These are phyloP conservation scores for Colletotrichum endophyticum DNA, from an alignment of 2,329 filamentous ascomycete species.

Conservation along the genomic window DNA sequence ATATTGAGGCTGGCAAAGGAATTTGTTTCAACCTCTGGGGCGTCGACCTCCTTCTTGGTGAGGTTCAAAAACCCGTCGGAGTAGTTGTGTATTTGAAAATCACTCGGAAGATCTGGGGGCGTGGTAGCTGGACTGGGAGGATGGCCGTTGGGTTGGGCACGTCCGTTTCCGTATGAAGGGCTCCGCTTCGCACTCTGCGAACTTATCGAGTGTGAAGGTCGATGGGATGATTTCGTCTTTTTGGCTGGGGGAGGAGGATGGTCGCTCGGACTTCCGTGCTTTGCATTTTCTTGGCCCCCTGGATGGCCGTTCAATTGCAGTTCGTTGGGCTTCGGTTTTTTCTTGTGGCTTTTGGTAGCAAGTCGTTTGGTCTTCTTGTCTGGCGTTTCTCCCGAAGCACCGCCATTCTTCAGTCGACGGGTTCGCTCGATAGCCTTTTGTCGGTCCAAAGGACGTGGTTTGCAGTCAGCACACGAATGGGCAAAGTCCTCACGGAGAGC, in stretches of 20 bases:
- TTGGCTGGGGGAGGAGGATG: slow-evolving; percentile 70
- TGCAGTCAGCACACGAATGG: slow-evolving; percentile 90
- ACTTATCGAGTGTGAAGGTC: slow-evolving; percentile 75
- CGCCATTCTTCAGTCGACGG: slow-evolving; percentile 61
- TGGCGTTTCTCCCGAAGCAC: slow-evolving; percentile 50
- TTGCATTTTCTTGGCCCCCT: slow-evolving; percentile 60
- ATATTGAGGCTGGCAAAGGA: slow-evolving; percentile 78
- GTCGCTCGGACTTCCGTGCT: slow-evolving; percentile 49
- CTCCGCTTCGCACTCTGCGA: slow-evolving; percentile 71
- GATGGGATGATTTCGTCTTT: slow-evolving; percentile 82
- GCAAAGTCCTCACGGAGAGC: slow-evolving; percentile 73
- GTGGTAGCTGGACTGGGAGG: slow-evolving; percentile 79
- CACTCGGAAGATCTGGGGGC: slow-evolving; percentile 67
- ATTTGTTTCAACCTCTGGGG: slow-evolving; percentile 71
- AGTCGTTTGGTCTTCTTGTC: slow-evolving; percentile 79
- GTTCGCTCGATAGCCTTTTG: slow-evolving; percentile 75
- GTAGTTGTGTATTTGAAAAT: slow-evolving; percentile 71
- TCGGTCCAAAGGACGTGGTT: slow-evolving; percentile 75
- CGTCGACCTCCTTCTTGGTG: slow-evolving; percentile 68
- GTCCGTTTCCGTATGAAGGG: slow-evolving; percentile 67
- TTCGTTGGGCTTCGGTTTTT: slow-evolving; percentile 78
- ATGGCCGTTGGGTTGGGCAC: slow-evolving; percentile 61
- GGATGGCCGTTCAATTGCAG: slow-evolving; percentile 71
- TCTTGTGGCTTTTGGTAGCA: slow-evolving; percentile 83
- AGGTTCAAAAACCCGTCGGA: slow-evolving; percentile 78